These are phyloP conservation scores for Colletotrichum tabaci DNA, from an alignment of 2,329 filamentous ascomycete genomes.

Conservation along the genomic window DNA sequence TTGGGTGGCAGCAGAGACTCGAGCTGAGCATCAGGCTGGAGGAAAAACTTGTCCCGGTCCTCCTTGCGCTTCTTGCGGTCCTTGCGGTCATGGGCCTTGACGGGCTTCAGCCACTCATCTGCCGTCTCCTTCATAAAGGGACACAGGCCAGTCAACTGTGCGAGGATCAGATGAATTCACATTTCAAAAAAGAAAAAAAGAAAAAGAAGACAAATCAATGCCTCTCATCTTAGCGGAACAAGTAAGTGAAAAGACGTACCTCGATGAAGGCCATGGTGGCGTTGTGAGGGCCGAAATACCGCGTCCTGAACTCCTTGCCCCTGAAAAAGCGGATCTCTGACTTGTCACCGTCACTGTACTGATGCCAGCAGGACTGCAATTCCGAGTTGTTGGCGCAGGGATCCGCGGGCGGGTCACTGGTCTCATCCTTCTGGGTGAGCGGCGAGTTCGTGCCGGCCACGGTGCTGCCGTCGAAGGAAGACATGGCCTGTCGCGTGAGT, in stretches of 20 bases:
- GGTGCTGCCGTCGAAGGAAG: slow-evolving; percentile 68
- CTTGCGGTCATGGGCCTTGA: slow-evolving; percentile 69
- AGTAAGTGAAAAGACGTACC: slow-evolving; percentile 46
- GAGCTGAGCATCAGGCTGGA: slow-evolving; percentile 63
- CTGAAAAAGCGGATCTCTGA: slow-evolving; percentile 71
- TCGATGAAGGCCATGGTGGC: slow-evolving; percentile 73
- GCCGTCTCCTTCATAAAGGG: slow-evolving; percentile 75
- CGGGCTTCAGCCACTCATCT: slow-evolving; percentile 72
- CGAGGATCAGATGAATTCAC: slow-evolving; percentile 27
- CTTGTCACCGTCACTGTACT: slow-evolving; percentile 61
- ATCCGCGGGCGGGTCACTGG: slow-evolving; percentile 52
- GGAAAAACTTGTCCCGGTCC: slow-evolving; percentile 66
- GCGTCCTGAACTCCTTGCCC: slow-evolving; percentile 72
- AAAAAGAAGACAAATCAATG: neutral
- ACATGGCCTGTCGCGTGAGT: slow-evolving; percentile 59
- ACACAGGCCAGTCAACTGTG: slow-evolving; percentile 66
- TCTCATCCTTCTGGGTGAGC: slow-evolving; percentile 61
- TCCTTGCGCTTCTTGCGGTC: slow-evolving; percentile 68
- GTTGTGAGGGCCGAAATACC: slow-evolving; percentile 73
- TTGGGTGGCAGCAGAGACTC: slow-evolving; percentile 65
- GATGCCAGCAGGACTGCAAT: slow-evolving; percentile 39
- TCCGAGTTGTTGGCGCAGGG: slow-evolving; percentile 46
- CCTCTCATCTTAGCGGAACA: neutral
- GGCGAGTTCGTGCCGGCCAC: slow-evolving; percentile 62
- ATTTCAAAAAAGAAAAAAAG: neutral